phyloP scores from a whole-genome alignment of 116 monocot species.

The Papilionanthe hybrid region DNA sequence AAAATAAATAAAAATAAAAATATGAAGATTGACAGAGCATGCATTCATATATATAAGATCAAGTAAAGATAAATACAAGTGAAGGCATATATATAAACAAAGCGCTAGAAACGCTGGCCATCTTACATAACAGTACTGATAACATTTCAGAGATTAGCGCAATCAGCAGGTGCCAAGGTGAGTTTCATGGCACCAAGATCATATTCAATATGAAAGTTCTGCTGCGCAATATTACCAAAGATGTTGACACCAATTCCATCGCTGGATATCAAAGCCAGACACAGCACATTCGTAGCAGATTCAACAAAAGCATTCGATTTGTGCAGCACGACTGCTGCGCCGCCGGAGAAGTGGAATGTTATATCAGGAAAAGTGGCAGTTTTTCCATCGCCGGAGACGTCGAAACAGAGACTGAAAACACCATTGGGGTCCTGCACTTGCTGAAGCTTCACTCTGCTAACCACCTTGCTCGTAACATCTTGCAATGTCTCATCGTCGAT shows the following conservation, averaged over 20 bases:
- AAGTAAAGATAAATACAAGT: too few relatives aligned
- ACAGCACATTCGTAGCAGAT: neutral
- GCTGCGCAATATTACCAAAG: slow-evolving; percentile 52
- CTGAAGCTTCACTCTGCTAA: neutral
- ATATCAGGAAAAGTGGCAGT: neutral
- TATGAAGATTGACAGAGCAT: too few relatives aligned
- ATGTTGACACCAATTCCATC: neutral
- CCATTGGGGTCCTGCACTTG: neutral
- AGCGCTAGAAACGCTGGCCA: too few relatives aligned
- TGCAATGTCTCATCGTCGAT: slow-evolving; percentile 5
- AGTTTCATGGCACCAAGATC: slow-evolving; percentile 14
- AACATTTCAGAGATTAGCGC: slow-evolving; percentile 8
- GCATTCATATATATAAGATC: too few relatives aligned
- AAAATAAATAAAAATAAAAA: too few relatives aligned
- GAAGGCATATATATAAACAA: too few relatives aligned
- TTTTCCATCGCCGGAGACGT: neutral
- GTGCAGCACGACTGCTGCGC: neutral
- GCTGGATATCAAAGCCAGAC: neutral
- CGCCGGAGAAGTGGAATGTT: neutral
- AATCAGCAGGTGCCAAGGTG: neutral
- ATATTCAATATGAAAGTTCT: slow-evolving; percentile 43
- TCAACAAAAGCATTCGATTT: neutral
- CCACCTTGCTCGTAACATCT: neutral
- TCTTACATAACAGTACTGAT: too few relatives aligned
- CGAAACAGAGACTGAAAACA: slow-evolving; percentile 12